Evolutionary conservation across 768 basidiomycete species (phyloP), one percentile per base, ranked within the genome.

Genomic region (Podaxis sp.): DNA sequence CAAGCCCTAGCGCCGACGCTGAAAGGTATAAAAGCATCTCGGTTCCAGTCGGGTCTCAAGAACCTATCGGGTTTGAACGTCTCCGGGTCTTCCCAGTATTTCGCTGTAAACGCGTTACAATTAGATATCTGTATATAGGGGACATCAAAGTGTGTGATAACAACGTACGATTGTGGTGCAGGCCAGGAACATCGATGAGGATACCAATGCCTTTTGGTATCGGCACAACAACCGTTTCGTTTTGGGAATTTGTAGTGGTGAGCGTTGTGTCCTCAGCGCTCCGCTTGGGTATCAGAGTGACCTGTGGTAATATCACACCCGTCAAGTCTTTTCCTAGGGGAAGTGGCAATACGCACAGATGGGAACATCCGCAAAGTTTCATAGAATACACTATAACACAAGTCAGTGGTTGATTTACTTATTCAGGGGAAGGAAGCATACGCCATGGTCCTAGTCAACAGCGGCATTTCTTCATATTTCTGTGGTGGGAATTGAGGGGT

Each of bases 101-200:
- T 72, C 9, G 82, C 82, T 83, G 46, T 17, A 7, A 7, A 44
- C 3, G 8, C 33, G 33, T 33, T 33, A 33, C 15, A 46, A n/a
- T 44, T 19, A 19, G 42, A 15, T 6, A 19, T 17, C 17, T n/a
- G 15, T 46, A 46, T 4, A 46, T 7, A 46, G 4, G 44, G 33
- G 8, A 9, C 33, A 33, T 33, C 2, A 17, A 44, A 19, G 19
- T n/a, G 7, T 2, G 44, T 5, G 0, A 8, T 17, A 46, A 19
- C 5, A 26, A 63, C 80, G 39, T 70, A 84, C 83, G 82, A 67
- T 85, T 85, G 63, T 84, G 78, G 64, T 85, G 84, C 30, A 84
- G 61, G 9, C 74, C 83, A 22, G 75, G 67, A 2, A 75, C 71
- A 65, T 77, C 69, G 19, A 84, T 68, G 1, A 61, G 52, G 17